Evolutionary conservation across 2,329 filamentous ascomycete genomes (phyloP), one percentile per base, ranked within the genome.

Genomic region (Aspergillus candidus): DNA sequence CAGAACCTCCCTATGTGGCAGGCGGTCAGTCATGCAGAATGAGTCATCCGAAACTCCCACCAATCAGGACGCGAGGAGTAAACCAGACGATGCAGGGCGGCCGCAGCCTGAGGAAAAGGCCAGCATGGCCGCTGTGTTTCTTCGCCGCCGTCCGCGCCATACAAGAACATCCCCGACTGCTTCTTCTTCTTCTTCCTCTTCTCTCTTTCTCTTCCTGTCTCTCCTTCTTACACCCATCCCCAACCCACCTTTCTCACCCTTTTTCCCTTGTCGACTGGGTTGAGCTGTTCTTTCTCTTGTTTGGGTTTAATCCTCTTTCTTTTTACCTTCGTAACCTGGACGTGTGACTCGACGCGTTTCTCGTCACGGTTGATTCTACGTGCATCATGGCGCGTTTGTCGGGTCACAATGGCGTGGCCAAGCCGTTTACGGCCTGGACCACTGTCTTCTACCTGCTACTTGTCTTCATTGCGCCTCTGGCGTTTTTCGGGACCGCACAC

Each of bases 371-470:
- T 18, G 34, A 34, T 41, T 13, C 10, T 35, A 48, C 47, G 47
- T 46, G 43, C 69, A 73, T 59, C 59, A 82, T 82, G 78, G 72
- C 77, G 61, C 71, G 76, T 62, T 71, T 74, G 65, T 83, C 81
- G 66, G 67, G 71, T 65, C 63, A 62, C 49, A 60, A 58, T 72
- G 78, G 75, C 76, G 79, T 75, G 76, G 80, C 72, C 75, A 84
- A 79, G 78, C 82, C 78, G 68, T 90, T 75, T 75, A 55, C 62
- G 32, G 84, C 83, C 76, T 96, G 78, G 89, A 88, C 80, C 74
- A 80, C 93, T 67, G 76, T 95, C 71, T 84, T 90, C 74, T 96
- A 95, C 77, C 84, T 96, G 61, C 81, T 88, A 66, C 81, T 95
- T 54, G 81, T 97, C 56, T 87, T 98, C 62, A 82, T 83, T 60